A percentile compares a stretch with the other conserved stretches of the same genome.
Conservation (phyloP, 148 eudicot species). For the Rhododendron vialii region DNA sequence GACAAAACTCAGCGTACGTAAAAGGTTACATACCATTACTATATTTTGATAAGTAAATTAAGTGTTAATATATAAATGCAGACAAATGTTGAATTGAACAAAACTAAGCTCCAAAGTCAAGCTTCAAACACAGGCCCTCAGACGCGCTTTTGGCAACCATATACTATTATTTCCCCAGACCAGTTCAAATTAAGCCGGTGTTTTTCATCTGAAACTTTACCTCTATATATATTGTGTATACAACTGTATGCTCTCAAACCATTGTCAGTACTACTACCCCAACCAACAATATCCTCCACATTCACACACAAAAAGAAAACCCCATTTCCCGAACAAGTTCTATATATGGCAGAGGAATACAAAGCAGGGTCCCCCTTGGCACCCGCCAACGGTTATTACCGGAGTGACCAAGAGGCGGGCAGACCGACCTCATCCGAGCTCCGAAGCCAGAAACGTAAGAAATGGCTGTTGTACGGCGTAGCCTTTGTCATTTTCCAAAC, state of each 20-base stretch:
- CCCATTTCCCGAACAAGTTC: not conserved
- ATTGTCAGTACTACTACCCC: not conserved
- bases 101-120: too few relatives aligned
- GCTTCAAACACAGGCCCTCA: too few relatives aligned
- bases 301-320: not conserved
- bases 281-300: not conserved
- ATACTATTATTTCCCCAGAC: too few relatives aligned
- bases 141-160: too few relatives aligned
- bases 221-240: not conserved
- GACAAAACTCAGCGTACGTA: too few relatives aligned
- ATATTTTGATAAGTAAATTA: too few relatives aligned
- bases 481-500: constrained; percentile 8
- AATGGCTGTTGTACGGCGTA: not conserved
- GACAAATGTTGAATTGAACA: too few relatives aligned
- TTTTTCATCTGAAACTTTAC: not conserved
- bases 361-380: not conserved
- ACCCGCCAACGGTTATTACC: not conserved
- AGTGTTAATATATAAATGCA: too few relatives aligned
- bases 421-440: not conserved
- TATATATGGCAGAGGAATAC: not conserved
- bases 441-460: constrained; percentile 16
- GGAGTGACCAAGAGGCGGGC: not conserved
- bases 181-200: not conserved
- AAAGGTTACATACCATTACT: too few relatives aligned
- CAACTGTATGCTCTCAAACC: not conserved